A percentile compares a stretch with the other conserved stretches of the same genome.
phyloP scores from a whole-genome alignment of 2,329 filamentous ascomycete genomes.

The Achaetomium macrosporum region DNA sequence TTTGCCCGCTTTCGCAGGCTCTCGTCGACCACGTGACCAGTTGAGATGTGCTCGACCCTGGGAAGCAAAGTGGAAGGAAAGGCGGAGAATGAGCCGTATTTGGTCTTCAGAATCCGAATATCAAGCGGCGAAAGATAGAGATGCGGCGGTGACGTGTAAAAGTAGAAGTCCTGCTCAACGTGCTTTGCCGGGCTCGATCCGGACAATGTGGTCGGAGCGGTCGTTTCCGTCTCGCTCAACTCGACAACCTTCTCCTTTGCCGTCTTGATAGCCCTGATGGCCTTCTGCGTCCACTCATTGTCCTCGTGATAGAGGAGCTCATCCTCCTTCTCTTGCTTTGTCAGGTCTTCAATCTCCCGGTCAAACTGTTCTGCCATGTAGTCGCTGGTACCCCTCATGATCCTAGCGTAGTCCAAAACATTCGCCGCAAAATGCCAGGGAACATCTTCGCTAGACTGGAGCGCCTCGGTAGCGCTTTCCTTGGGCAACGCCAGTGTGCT shows the following conservation, averaged over 20 bases:
- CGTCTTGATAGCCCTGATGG: conserved; percentile 65
- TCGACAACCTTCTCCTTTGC: conserved; percentile 66
- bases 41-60: conserved; percentile 81
- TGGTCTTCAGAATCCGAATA: conserved; percentile 85
- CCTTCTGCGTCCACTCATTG: conserved; percentile 85
- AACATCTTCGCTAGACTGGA: conserved; percentile 66
- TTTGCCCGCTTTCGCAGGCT: conserved; percentile 76
- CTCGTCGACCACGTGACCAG: conserved; percentile 82
- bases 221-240: conserved; percentile 30
- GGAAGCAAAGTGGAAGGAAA: conserved; percentile 85
- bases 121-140: conserved; percentile 87
- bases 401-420: conserved; percentile 86
- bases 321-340: conserved; percentile 77
- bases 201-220: conserved; percentile 4
- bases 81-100: conserved; percentile 73
- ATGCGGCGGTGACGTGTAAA: conserved; percentile 82
- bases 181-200: conserved; percentile 25
- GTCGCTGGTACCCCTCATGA: conserved; percentile 77
- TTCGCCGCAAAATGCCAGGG: conserved; percentile 95
- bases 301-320: conserved; percentile 88
- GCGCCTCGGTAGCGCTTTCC: conserved; percentile 66
- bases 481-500: conserved; percentile 84
- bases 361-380: conserved; percentile 83
- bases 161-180: conserved; percentile 61
- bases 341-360: conserved; percentile 67